Evolutionary conservation across 768 basidiomycete species (phyloP).

Genomic region (Tylopilus subfusipes): DNA sequence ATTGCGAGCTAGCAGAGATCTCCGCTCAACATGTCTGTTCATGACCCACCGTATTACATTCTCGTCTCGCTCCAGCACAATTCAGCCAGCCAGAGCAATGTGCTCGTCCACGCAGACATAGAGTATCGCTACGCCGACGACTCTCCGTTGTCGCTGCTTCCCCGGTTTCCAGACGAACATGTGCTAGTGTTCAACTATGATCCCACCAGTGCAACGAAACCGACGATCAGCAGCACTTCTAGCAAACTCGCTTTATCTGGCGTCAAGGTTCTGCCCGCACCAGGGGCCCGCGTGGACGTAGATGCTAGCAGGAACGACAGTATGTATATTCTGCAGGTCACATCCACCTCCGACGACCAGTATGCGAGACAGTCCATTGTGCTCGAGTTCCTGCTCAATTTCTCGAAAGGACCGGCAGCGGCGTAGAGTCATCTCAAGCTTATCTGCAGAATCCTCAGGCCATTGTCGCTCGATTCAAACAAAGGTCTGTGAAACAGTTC

Average conservation of each 20-base stretch:
- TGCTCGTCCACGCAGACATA: constrained; percentile 59
- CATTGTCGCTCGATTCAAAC: constrained; percentile 61
- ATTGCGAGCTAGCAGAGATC: constrained; percentile 3
- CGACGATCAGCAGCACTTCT: constrained; percentile 53
- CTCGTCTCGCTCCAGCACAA: constrained; percentile 47
- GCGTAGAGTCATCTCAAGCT: constrained; percentile 29
- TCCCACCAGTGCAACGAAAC: constrained; percentile 35
- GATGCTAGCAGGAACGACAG: constrained; percentile 49
- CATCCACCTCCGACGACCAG: constrained; percentile 46
- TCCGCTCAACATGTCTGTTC: constrained; percentile 9
- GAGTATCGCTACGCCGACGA: constrained; percentile 85
- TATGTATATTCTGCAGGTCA: constrained; percentile 77
- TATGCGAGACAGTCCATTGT: constrained; percentile 11
- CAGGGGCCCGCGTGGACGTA: constrained; percentile 61
- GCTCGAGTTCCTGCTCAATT: background rate
- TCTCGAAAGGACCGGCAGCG: constrained; percentile 4
- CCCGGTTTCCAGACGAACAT: constrained; percentile 59
- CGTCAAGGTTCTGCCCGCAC: constrained; percentile 67
- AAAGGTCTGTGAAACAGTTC: constrained; percentile 43
- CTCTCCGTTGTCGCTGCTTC: constrained; percentile 60
- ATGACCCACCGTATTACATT: constrained; percentile 59
- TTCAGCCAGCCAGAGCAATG: constrained; percentile 35
- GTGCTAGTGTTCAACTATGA: constrained; percentile 73
- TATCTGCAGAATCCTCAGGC: constrained; percentile 41
- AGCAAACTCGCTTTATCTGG: constrained; percentile 48